Percentiles rank a stretch among this genome's conserved stretches.
Evolutionary conservation across 495 filamentous ascomycete species (phyloP).

Genomic region (Penicillium cosmopolitanum): DNA sequence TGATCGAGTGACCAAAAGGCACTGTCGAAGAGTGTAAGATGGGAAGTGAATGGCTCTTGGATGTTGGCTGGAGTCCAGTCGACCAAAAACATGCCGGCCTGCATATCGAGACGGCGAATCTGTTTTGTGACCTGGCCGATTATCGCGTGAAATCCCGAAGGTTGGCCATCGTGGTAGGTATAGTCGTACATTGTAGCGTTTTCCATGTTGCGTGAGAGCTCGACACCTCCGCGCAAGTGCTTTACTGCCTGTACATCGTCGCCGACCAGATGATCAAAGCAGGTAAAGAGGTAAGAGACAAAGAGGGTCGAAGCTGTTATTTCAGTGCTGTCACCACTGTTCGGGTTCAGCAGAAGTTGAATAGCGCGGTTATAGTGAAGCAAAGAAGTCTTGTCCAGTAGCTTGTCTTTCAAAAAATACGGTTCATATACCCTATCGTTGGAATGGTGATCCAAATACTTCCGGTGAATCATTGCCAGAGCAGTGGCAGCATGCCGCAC

Average conservation of each 20-base stretch:
- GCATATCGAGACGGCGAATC: not conserved
- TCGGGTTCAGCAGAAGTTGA: not conserved
- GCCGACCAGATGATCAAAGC: not conserved
- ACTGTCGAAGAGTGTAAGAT: not conserved
- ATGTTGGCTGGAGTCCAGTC: not conserved
- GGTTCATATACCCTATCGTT: not conserved
- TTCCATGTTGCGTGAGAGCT: not conserved
- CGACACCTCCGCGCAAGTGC: not conserved
- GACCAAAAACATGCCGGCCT: not conserved
- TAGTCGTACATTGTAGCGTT: not conserved
- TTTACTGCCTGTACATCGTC: not conserved
- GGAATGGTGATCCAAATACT: conserved; percentile 11
- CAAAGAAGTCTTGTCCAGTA: not conserved
- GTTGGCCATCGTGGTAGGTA: not conserved
- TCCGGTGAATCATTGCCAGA: conserved; percentile 29
- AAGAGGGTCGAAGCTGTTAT: not conserved
- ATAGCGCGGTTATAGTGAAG: not conserved
- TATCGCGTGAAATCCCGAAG: not conserved
- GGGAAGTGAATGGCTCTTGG: not conserved
- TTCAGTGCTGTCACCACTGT: not conserved
- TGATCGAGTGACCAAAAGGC: not conserved
- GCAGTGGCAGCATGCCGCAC: conserved; percentile 37
- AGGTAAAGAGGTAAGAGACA: not conserved
- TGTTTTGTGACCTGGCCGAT: not conserved
- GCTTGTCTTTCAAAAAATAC: not conserved